phyloP scores from a whole-genome alignment of 345 rosid genomes.

The Moringa oleifera region DNA sequence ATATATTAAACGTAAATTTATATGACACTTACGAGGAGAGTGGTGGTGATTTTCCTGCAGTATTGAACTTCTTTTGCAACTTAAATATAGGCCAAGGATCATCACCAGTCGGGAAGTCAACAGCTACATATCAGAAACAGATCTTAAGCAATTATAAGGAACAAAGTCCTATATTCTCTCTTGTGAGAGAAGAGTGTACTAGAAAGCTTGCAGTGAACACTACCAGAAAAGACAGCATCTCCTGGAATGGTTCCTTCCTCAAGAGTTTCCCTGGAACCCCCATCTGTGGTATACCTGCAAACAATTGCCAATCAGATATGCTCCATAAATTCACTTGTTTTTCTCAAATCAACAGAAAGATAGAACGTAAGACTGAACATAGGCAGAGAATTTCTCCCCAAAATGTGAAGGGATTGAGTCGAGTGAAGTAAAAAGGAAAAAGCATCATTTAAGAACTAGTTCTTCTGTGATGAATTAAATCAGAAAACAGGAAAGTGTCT shows the following conservation, averaged over 20 bases:
- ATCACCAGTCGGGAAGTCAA: constrained; percentile 79
- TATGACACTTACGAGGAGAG: constrained; percentile 65
- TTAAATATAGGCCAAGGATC: constrained; percentile 85
- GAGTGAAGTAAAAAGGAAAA: not conserved
- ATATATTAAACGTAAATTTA: not conserved
- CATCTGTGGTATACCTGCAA: constrained; percentile 89
- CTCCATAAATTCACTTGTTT: no score
- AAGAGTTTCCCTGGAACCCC: constrained; percentile 70
- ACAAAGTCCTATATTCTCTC: not conserved
- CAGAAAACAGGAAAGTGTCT: not conserved
- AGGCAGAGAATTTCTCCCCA: not conserved
- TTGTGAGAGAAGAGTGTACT: not conserved
- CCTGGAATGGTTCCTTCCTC: constrained; percentile 65
- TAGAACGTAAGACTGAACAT: not conserved
- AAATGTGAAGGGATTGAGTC: not conserved
- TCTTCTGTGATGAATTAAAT: no score
- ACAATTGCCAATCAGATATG: constrained; percentile 4
- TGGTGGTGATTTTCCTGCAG: constrained; percentile 93
- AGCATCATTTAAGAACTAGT: not conserved
- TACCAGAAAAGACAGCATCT: constrained; percentile 76
- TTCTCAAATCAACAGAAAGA: no score
- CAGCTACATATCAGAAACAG: constrained; percentile 46
- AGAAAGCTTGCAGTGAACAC: constrained; percentile 1
- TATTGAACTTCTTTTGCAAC: constrained; percentile 80
- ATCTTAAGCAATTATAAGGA: not conserved